Evolutionary conservation across 495 filamentous ascomycete species (phyloP).

Genomic region (Ramalina intermedia): DNA sequence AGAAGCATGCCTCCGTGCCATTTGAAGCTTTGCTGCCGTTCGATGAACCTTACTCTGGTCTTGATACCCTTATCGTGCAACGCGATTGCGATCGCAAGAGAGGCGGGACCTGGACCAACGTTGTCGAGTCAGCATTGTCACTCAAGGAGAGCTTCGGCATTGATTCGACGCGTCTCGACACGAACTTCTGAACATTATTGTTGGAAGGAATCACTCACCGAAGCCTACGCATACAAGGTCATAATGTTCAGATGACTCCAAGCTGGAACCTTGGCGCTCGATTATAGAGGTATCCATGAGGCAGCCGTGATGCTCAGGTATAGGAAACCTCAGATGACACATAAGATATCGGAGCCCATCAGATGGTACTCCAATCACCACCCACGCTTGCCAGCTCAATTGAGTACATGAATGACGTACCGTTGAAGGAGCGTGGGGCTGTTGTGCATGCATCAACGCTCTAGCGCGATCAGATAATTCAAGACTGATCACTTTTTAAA

Average conservation of each 20-base stretch:
- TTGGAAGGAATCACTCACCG: slow-evolving; percentile 24
- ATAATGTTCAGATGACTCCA: slow-evolving; percentile 32
- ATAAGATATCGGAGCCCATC: no score
- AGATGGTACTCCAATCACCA: no score
- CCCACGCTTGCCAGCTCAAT: no score
- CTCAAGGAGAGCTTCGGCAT: no score
- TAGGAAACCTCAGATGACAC: background rate
- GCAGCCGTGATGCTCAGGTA: background rate
- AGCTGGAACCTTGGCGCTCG: no score
- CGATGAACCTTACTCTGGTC: slow-evolving; percentile 57
- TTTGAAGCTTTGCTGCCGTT: slow-evolving; percentile 67
- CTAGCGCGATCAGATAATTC: background rate
- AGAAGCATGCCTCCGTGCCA: slow-evolving; percentile 96
- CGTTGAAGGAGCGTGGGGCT: no score
- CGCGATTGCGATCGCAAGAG: slow-evolving; percentile 82
- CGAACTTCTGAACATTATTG: no score
- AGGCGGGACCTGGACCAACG: slow-evolving; percentile 41
- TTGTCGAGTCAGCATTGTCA: no score
- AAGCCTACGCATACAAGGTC: slow-evolving; percentile 89
- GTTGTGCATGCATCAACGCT: background rate
- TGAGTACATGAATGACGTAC: no score
- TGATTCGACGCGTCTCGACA: no score
- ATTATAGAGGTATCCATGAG: no score
- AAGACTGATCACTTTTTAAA: background rate
- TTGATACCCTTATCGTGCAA: slow-evolving; percentile 53